A percentile compares a stretch with the other conserved stretches of the same genome.
Conservation (phyloP, 768 basidiomycete species). For the Mycena sanguinolenta region DNA sequence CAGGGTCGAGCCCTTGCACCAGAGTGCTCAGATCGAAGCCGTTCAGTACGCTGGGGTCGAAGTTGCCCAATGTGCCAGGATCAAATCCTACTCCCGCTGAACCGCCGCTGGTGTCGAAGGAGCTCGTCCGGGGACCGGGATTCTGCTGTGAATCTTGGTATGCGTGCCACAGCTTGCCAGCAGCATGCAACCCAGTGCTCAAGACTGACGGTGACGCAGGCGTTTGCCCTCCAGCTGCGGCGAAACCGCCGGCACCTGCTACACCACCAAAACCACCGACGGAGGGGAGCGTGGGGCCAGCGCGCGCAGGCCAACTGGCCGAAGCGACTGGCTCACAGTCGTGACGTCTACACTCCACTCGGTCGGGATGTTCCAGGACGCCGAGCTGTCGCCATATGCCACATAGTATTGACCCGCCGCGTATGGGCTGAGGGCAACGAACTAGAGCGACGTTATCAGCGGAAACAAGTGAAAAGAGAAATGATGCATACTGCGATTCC, state of each 20-base stretch:
- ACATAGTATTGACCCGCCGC: conserved; percentile 34
- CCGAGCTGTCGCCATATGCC: conserved; percentile 30
- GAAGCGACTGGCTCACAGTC: conserved; percentile 30
- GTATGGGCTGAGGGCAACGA: conserved; percentile 32
- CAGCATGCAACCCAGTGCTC: conserved; percentile 22
- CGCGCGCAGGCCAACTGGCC: conserved; percentile 11
- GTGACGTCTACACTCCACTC: conserved; percentile 31
- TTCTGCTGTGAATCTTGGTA: conserved; percentile 26
- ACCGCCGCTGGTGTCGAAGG: conserved; percentile 18
- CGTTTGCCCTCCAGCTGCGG: background rate
- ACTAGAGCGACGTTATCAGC: conserved; percentile 15
- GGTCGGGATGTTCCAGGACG: conserved; percentile 35
- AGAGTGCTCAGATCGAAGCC: conserved; percentile 23
- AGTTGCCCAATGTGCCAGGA: conserved; percentile 12
- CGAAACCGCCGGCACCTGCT: background rate
- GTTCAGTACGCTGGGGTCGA: conserved; percentile 25
- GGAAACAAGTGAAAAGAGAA: background rate
- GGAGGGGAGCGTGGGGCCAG: background rate
- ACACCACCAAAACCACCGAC: background rate
- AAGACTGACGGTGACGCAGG: conserved; percentile 4
- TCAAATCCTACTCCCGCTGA: conserved; percentile 11
- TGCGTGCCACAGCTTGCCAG: conserved; percentile 30
- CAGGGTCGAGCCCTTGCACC: conserved; percentile 2
- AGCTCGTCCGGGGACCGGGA: conserved; percentile 17
- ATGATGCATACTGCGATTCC: conserved; percentile 28